Evolutionary conservation across 805 yeast genomes (phyloP).

Genomic region (Monosporozyma servazzii): DNA sequence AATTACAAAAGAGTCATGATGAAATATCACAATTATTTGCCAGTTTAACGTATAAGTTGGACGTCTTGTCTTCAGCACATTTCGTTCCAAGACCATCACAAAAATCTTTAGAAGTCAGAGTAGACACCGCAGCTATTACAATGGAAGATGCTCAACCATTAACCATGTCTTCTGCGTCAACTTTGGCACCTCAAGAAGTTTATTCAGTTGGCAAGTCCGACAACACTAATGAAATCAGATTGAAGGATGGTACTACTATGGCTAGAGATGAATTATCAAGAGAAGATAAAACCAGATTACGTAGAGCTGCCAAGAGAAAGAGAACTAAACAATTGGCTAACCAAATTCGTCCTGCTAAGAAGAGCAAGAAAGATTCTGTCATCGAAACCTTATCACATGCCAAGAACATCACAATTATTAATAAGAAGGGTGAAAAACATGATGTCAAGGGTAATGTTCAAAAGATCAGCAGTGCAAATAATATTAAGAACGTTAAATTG

Average conservation of each 20-base stretch:
- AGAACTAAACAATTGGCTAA: constrained; percentile 41
- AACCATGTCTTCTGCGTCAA: constrained; percentile 58
- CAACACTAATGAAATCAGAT: constrained; percentile 51
- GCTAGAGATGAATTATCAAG: constrained; percentile 73
- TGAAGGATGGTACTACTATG: constrained; percentile 71
- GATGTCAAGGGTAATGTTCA: constrained; percentile 63
- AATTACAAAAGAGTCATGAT: constrained; percentile 60
- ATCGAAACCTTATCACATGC: constrained; percentile 63
- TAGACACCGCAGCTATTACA: constrained; percentile 68
- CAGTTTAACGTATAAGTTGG: constrained; percentile 60
- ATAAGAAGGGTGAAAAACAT: constrained; percentile 62
- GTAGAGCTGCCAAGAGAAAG: constrained; percentile 80
- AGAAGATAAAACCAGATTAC: constrained; percentile 77
- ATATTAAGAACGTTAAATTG: constrained; percentile 1
- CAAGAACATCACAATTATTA: constrained; percentile 71
- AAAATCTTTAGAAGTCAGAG: constrained; percentile 70
- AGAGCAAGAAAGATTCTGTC: constrained; percentile 51
- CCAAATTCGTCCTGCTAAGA: constrained; percentile 30
- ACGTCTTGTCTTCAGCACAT: constrained; percentile 88
- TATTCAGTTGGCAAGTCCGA: constrained; percentile 44
- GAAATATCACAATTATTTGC: constrained; percentile 64
- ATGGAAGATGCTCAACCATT: constrained; percentile 98
- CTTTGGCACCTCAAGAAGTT: constrained; percentile 92
- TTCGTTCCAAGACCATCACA: constrained; percentile 86
- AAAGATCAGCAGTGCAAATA: constrained; percentile 12